phyloP scores from a whole-genome alignment of 108 stramenopile genomes.

The Fistulifera pelliculosa region DNA sequence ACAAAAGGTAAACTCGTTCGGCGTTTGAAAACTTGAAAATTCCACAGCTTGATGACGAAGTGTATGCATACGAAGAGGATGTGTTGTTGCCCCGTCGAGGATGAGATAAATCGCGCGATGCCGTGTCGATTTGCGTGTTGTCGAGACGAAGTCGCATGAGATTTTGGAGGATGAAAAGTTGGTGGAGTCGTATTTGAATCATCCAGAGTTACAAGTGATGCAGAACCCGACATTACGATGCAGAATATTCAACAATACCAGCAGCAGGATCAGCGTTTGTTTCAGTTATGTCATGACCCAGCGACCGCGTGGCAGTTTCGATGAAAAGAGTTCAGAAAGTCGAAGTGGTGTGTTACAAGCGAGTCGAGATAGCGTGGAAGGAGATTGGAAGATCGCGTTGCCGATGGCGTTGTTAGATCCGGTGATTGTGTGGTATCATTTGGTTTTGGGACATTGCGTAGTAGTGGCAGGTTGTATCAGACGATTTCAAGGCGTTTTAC shows the following conservation, averaged over 20 bases:
- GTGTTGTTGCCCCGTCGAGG: background rate
- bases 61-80: background rate
- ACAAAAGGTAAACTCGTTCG: background rate
- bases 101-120: background rate
- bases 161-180: too few relatives aligned
- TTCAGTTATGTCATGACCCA: conserved; percentile 15
- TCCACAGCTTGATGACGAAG: background rate
- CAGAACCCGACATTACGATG: too few relatives aligned
- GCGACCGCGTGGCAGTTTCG: background rate
- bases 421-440: background rate
- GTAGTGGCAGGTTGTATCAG: background rate
- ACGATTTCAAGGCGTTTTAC: background rate
- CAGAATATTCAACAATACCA: too few relatives aligned
- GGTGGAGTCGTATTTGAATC: too few relatives aligned
- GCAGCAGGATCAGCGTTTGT: too few relatives aligned
- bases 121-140: background rate
- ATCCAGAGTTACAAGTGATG: too few relatives aligned
- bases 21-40: background rate
- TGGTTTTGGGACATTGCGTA: background rate
- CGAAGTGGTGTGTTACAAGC: background rate
- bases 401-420: background rate
- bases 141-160: too few relatives aligned
- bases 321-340: background rate
- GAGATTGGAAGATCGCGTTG: conserved; percentile 18
- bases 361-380: conserved; percentile 21